Base-by-base conservation (phyloP, 2,329 filamentous ascomycete species). In the Colletotrichum sp. region DNA sequence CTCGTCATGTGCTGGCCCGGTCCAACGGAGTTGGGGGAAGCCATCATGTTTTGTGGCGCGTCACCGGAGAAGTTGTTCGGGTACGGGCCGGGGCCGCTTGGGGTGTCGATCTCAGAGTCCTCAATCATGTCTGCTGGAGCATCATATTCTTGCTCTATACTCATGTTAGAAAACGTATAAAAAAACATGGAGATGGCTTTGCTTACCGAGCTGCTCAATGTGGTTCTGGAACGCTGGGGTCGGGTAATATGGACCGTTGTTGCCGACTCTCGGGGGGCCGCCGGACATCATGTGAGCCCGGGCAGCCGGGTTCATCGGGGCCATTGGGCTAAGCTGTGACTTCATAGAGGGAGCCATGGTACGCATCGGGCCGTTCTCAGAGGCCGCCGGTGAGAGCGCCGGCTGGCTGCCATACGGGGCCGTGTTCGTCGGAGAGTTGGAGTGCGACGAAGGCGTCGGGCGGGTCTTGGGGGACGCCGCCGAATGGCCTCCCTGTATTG, bases 71-170 rank as follows among this genome's bases (percentile, higher is more conserved):
- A 89, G 74, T 87, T 86, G 76, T 88, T 87, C 15, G 91, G 87
- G 80, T 95, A 96, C 10, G 93, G 91, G 16, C 92, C 92, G 60
- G 93, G 90, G 57, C 92, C 93, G 71, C 84, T 86, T 4, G 94
- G 90, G 13, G 92, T 92, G 77, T 95, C 93, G 79, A 93, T 91
- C 80, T 95, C 93, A 79, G 93, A 88, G 77, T 98, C 95, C 82
- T 98, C 96, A 84, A 98, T 92, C 90, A 98, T 95, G 81, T 96
- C 95, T 84, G 92, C 92, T 87, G 95, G 95, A 71, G 95, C 94
- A 84, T 98, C 96, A 87, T 98, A 99, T 89, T 99, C 96, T 90
- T 98, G 96, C 88, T 99, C 96, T 98, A 88, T 89, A 90, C 82
- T 88, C 86, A 92, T 85, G 87, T 52, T 13, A 52, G 84, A 89